phyloP scores from a whole-genome alignment of 73 alveolate species.

The Tetrahymena malaccensis region DNA sequence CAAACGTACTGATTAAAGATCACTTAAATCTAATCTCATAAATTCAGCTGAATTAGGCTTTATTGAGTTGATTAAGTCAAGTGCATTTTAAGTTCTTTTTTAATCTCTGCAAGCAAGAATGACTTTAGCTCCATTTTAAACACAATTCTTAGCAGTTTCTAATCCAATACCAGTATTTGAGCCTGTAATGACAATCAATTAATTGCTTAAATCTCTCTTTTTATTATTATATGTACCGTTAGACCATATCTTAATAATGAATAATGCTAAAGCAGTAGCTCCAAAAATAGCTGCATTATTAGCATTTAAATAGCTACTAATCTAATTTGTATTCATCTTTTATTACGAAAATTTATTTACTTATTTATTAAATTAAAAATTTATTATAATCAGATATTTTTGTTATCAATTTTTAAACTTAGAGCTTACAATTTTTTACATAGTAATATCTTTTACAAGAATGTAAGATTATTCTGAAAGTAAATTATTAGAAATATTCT shows the following conservation, averaged over 20 bases:
- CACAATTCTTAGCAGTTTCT: constrained; percentile 26
- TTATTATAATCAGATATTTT: not conserved
- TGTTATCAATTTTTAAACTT: not conserved
- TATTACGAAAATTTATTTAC: not conserved
- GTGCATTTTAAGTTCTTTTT: not conserved
- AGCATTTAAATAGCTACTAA: not conserved
- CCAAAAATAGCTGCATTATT: not conserved
- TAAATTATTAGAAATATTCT: not conserved
- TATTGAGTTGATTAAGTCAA: not conserved
- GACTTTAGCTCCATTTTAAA: constrained; percentile 13
- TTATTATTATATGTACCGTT: not conserved
- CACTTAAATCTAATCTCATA: not conserved
- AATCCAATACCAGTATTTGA: constrained; percentile 39
- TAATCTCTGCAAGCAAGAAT: constrained; percentile 36
- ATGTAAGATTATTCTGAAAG: not conserved
- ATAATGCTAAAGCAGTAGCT: not conserved
- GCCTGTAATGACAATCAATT: constrained; percentile 24
- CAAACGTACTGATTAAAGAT: not conserved
- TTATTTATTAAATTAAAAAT: too few relatives aligned
- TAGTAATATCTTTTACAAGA: too few relatives aligned
- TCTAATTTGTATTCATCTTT: not conserved
- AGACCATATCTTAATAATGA: not conserved
- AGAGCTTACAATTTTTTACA: not conserved
- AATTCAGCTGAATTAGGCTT: not conserved
- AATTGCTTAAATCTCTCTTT: not conserved